These are phyloP conservation scores for Rhodotorula toruloides DNA, from an alignment of 768 basidiomycete species.

Conservation along the genomic window DNA sequence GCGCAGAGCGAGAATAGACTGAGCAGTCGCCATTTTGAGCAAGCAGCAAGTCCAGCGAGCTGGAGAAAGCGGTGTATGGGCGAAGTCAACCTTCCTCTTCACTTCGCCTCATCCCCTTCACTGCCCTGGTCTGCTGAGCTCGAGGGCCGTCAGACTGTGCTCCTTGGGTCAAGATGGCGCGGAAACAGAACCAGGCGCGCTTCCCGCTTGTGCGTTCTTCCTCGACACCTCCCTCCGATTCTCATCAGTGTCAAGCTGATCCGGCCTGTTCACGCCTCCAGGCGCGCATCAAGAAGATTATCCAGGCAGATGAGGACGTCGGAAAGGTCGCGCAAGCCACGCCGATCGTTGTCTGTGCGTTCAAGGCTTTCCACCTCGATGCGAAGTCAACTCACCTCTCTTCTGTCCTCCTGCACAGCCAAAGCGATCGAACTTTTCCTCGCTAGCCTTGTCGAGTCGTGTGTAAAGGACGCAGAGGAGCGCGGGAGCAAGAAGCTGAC, in stretches of 20 bases:
- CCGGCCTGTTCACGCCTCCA: conserved; percentile 44
- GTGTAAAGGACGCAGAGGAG: conserved; percentile 69
- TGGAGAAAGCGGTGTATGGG: no score
- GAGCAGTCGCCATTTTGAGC: conserved; percentile 8
- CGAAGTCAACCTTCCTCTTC: no score
- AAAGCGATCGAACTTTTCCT: conserved; percentile 93
- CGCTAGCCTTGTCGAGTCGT: conserved; percentile 71
- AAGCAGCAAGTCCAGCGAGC: background rate
- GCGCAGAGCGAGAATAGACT: conserved; percentile 20
- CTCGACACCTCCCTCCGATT: background rate
- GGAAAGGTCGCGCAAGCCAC: conserved; percentile 96
- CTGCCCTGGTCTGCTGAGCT: no score
- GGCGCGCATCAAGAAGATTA: conserved; percentile 98
- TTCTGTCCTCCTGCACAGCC: conserved; percentile 54
- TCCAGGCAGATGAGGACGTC: conserved; percentile 99
- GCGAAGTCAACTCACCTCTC: background rate
- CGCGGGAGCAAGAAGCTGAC: conserved; percentile 84
- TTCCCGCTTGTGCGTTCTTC: conserved; percentile 71
- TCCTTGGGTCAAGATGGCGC: conserved; percentile 68
- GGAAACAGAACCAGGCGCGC: conserved; percentile 83
- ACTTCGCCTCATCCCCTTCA: no score
- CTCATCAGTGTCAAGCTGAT: background rate
- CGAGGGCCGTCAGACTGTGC: no score
- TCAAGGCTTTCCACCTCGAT: background rate
- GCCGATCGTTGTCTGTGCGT: conserved; percentile 90